Evolutionary conservation across 257 asterid species (phyloP).

Genomic region (Nicotiana otophora): DNA sequence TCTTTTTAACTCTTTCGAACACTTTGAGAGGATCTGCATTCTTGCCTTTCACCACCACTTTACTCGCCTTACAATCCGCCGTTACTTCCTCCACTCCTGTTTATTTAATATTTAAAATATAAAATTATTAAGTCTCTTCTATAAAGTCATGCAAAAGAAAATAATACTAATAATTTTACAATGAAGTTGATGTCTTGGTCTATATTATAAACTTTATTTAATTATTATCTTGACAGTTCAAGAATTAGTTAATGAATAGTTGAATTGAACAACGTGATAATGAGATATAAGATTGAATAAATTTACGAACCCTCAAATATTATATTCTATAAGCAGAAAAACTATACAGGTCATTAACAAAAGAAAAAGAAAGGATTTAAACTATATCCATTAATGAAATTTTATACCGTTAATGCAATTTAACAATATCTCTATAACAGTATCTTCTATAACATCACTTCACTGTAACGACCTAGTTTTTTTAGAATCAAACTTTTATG

Average conservation of each 20-base stretch:
- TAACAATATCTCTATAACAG: no score
- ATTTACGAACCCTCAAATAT: neutral
- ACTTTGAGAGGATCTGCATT: constrained; percentile 71
- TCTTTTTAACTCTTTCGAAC: constrained; percentile 61
- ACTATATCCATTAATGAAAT: neutral
- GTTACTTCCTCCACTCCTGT: constrained; percentile 77
- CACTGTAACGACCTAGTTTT: accelerated
- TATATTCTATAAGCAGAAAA: neutral
- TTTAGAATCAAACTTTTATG: no score
- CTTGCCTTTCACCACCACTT: constrained; percentile 86
- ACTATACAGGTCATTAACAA: neutral
- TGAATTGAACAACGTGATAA: neutral
- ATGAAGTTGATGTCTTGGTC: neutral
- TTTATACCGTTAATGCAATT: no score
- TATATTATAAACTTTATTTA: neutral
- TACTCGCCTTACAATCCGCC: constrained; percentile 72
- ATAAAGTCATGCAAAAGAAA: neutral
- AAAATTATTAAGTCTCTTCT: no score
- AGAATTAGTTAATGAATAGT: neutral
- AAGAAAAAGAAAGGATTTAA: no score
- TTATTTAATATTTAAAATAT: neutral
- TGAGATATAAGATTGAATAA: neutral
- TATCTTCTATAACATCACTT: no score
- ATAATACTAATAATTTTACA: neutral
- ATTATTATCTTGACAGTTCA: neutral